phyloP scores from a whole-genome alignment of 768 basidiomycete genomes.

The Russula sp. region DNA sequence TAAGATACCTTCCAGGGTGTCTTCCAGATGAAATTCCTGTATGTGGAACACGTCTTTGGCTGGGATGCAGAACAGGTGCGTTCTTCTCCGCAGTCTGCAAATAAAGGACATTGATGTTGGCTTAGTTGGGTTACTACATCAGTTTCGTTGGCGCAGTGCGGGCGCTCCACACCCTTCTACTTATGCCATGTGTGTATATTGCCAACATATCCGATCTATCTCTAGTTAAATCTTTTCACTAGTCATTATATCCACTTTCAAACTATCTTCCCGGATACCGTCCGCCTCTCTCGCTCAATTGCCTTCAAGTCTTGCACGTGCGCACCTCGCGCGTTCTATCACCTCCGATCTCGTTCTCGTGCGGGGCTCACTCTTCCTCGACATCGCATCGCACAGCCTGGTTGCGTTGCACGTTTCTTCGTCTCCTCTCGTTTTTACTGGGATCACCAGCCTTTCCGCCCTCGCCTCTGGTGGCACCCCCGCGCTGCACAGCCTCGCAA shows the following conservation, averaged over 20 bases:
- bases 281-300: conserved; percentile 15
- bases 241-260: conserved; percentile 65
- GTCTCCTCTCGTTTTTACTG: conserved; percentile 46
- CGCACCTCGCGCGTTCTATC: conserved; percentile 56
- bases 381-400: conserved; percentile 62
- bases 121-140: conserved; percentile 70
- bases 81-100: background rate
- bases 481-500: conserved; percentile 66
- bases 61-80: conserved; percentile 62
- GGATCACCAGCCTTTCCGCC: conserved; percentile 57
- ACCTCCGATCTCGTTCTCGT: conserved; percentile 66
- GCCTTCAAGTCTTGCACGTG: conserved; percentile 43
- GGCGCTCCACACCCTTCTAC: conserved; percentile 60
- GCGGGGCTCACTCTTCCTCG: conserved; percentile 61
- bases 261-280: conserved; percentile 39
- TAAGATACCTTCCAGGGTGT: conserved; percentile 47
- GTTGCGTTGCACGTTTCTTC: conserved; percentile 58
- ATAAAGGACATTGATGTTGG: conserved; percentile 8
- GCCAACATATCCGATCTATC: background rate
- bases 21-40: conserved; percentile 73
- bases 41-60: conserved; percentile 66
- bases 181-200: conserved; percentile 60
- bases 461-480: conserved; percentile 70
- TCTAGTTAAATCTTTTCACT: conserved; percentile 39
- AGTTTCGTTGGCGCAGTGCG: conserved; percentile 63